These are phyloP conservation scores for Paraleonurus japonicus DNA, from an alignment of 257 asterid species.

Conservation along the genomic window DNA sequence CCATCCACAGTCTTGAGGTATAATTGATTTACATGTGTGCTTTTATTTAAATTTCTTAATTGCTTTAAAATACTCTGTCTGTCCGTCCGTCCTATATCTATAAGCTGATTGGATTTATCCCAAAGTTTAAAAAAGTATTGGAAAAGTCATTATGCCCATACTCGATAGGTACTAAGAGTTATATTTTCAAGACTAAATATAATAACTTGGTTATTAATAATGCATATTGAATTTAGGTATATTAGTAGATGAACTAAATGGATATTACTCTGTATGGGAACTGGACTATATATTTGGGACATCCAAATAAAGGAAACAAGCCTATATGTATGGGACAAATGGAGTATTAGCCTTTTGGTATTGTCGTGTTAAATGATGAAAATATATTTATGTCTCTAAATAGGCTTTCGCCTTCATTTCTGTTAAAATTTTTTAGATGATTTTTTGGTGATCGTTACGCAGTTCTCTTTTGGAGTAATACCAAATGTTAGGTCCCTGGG, in stretches of 20 bases:
- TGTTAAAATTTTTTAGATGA: slow-evolving; percentile 18
- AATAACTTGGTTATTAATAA: background rate
- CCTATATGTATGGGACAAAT: background rate
- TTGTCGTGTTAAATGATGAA: slow-evolving; percentile 1
- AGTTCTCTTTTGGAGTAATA: slow-evolving; percentile 87
- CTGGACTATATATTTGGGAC: background rate
- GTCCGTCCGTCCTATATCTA: background rate
- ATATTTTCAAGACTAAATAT: background rate
- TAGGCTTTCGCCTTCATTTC: slow-evolving; percentile 1
- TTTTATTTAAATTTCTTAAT: background rate
- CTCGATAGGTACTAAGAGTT: background rate
- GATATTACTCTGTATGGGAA: background rate
- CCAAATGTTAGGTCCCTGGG: slow-evolving; percentile 99
- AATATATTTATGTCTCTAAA: background rate
- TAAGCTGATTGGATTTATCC: background rate
- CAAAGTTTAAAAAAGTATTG: background rate
- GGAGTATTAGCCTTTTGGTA: slow-evolving; percentile 17
- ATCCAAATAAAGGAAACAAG: background rate
- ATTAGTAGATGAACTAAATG: background rate
- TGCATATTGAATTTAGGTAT: background rate
- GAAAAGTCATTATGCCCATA: background rate
- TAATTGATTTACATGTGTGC: slow-evolving; percentile 10
- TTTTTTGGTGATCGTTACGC: slow-evolving; percentile 30
- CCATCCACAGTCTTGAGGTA: slow-evolving; percentile 95
- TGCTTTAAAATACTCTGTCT: background rate